Percentiles rank a stretch among this genome's conserved stretches.
These are phyloP conservation scores for Termitomyces sp. DNA, from an alignment of 768 basidiomycete species.

Conservation along the genomic window DNA sequence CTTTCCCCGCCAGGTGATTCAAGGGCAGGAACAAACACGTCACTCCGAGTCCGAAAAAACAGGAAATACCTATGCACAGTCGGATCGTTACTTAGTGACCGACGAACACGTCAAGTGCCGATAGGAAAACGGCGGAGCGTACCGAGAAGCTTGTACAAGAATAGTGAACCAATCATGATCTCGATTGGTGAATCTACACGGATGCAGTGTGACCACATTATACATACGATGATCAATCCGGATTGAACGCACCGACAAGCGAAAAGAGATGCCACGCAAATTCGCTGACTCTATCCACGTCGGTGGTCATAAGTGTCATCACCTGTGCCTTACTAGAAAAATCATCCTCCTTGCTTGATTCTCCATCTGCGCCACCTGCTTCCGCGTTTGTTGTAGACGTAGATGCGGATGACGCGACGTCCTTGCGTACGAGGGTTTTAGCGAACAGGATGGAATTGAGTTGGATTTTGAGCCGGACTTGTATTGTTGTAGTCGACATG, in stretches of 20 bases:
- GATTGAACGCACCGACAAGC: slow-evolving; percentile 46
- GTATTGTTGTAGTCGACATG: slow-evolving; percentile 59
- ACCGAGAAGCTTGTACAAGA: slow-evolving; percentile 78
- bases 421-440: slow-evolving; percentile 84
- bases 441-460: slow-evolving; percentile 81
- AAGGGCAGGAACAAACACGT: slow-evolving; percentile 68
- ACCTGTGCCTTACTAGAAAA: slow-evolving; percentile 72
- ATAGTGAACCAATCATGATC: slow-evolving; percentile 64
- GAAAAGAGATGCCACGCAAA: slow-evolving; percentile 77
- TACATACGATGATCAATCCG: neutral
- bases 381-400: slow-evolving; percentile 18
- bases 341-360: slow-evolving; percentile 27
- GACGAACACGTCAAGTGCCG: neutral
- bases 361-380: slow-evolving; percentile 6
- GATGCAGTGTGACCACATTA: neutral
- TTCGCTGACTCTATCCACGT: slow-evolving; percentile 86
- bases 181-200: slow-evolving; percentile 69
- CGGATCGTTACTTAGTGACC: neutral
- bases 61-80: slow-evolving; percentile 46
- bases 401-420: slow-evolving; percentile 62
- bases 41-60: slow-evolving; percentile 72
- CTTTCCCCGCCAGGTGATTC: slow-evolving; percentile 80
- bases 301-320: slow-evolving; percentile 95
- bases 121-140: slow-evolving; percentile 13
- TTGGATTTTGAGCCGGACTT: slow-evolving; percentile 67